phyloP scores from a whole-genome alignment of 352 stramenopile species.

The Phytophthora fragariae region DNA sequence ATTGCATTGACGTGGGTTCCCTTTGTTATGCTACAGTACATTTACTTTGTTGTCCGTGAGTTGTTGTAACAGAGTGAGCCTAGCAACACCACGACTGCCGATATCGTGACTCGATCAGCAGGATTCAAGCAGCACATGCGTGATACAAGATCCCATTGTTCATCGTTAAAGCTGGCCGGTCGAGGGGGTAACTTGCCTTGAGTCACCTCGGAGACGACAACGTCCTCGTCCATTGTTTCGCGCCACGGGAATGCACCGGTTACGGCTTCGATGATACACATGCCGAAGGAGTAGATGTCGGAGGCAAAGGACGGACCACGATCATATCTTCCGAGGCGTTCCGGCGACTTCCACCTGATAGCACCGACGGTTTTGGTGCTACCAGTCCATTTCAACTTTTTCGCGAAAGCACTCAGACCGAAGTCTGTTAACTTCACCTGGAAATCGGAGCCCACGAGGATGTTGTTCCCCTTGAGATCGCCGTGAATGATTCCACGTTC shows the following conservation, averaged over 20 bases:
- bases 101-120: conserved; percentile 28
- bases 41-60: conserved; percentile 1
- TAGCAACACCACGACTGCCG: conserved; percentile 25
- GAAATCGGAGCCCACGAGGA: conserved; percentile 65
- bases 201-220: conserved; percentile 29
- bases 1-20: conserved; percentile 30
- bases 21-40: conserved; percentile 10
- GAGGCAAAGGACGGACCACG: conserved; percentile 36
- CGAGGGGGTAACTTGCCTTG: conserved; percentile 30
- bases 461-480: conserved; percentile 88
- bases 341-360: conserved; percentile 45
- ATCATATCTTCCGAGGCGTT: conserved; percentile 34
- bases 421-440: conserved; percentile 49
- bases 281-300: conserved; percentile 51
- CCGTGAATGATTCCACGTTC: conserved; percentile 67
- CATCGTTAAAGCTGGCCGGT: conserved; percentile 23
- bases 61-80: conserved; percentile 11
- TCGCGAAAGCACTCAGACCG: conserved; percentile 34
- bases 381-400: conserved; percentile 25
- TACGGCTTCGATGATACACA: conserved; percentile 49
- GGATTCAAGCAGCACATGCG: conserved; percentile 38
- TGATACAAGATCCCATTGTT: conserved; percentile 39
- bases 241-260: conserved; percentile 41
- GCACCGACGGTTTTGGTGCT: conserved; percentile 22
- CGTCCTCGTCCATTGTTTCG: conserved; percentile 34